phyloP scores from a whole-genome alignment of 345 rosid species.

The Citrus australasica region DNA sequence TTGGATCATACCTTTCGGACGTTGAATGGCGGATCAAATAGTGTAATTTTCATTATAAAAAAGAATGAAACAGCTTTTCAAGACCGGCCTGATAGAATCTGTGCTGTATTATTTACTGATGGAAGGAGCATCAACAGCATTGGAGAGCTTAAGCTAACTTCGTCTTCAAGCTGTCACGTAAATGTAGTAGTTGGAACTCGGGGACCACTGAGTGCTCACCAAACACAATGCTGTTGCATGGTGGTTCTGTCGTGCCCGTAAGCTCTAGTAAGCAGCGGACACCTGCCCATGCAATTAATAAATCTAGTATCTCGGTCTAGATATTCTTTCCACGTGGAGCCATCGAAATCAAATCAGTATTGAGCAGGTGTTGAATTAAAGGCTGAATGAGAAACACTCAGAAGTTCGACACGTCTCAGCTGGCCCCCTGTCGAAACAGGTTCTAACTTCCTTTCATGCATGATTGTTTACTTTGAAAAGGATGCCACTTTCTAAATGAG shows the following conservation, averaged over 20 bases:
- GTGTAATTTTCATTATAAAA: too few species aligned
- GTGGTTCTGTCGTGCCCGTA: not conserved
- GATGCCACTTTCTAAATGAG: not conserved
- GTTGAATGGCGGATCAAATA: not conserved
- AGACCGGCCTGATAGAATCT: too few species aligned
- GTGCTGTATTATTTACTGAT: too few species aligned
- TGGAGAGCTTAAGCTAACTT: not conserved
- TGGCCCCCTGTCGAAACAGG: not conserved
- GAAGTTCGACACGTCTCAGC: not conserved
- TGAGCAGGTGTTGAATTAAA: not conserved
- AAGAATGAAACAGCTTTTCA: too few species aligned
- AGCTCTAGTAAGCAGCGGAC: not conserved
- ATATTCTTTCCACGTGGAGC: conserved; percentile 4
- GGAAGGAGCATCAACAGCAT: not conserved
- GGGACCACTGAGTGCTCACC: not conserved
- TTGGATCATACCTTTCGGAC: not conserved
- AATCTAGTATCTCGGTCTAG: not conserved
- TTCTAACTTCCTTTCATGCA: not conserved
- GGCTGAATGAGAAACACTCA: not conserved
- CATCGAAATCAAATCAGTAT: not conserved
- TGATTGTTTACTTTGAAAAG: conserved; percentile 16
- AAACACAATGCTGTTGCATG: not conserved
- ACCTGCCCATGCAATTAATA: conserved; percentile 2
- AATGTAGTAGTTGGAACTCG: not conserved
- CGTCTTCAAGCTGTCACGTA: not conserved